Conservation (phyloP, 306 rosid species). For the Bauhinia variegata region DNA sequence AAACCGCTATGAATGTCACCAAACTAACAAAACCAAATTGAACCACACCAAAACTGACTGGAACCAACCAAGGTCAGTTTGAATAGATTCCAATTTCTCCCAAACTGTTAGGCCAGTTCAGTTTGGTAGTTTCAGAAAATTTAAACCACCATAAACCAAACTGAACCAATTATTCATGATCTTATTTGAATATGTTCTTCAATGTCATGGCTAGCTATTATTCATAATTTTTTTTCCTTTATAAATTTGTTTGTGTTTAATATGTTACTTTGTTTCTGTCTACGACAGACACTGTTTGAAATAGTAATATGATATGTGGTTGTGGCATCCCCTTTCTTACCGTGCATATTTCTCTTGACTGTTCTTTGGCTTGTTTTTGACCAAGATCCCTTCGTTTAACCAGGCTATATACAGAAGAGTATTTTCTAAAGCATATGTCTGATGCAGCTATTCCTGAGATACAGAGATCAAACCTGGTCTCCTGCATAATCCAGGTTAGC, state of each 20-base stretch:
- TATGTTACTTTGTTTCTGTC: constrained; percentile 23
- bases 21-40: no score
- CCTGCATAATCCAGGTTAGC: constrained; percentile 84
- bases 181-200: constrained; percentile 10
- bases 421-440: constrained; percentile 74
- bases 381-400: constrained; percentile 26
- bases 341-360: constrained; percentile 22
- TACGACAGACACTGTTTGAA: background rate
- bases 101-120: no score
- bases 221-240: background rate
- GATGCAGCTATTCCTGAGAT: constrained; percentile 91
- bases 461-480: constrained; percentile 92
- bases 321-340: constrained; percentile 19
- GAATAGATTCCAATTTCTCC: no score
- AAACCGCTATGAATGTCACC: no score
- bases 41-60: no score
- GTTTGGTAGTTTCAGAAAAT: no score
- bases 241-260: constrained; percentile 12
- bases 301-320: constrained; percentile 17
- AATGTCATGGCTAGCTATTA: constrained; percentile 4
- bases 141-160: background rate
- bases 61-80: no score
- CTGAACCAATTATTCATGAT: background rate
- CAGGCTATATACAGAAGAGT: constrained; percentile 94
- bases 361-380: constrained; percentile 2